A percentile compares a stretch with the other conserved stretches of the same genome.
Evolutionary conservation across 768 basidiomycete genomes (phyloP).

Genomic region (Cystoderma amianthinum): DNA sequence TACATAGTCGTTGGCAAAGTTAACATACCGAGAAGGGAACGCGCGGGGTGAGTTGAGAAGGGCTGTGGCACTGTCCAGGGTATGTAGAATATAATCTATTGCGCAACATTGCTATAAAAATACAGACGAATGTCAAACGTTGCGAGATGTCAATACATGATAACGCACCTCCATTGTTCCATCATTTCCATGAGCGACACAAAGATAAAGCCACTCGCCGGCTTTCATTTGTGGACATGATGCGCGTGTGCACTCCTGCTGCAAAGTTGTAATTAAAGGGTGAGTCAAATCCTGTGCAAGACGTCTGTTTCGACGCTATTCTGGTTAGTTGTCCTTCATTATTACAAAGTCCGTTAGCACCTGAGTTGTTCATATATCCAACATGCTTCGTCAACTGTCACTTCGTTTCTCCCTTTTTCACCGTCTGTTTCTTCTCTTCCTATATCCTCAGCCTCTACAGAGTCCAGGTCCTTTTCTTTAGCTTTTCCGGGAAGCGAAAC

Average conservation of each 20-base stretch:
- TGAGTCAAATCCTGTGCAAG: slow-evolving; percentile 84
- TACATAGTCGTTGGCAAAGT: slow-evolving; percentile 2
- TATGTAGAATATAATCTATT: slow-evolving; percentile 93
- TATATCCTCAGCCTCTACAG: slow-evolving; percentile 16
- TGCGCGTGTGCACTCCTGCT: slow-evolving; percentile 79
- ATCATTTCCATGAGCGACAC: slow-evolving; percentile 89
- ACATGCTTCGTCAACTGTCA: slow-evolving; percentile 71
- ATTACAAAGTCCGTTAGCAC: slow-evolving; percentile 17
- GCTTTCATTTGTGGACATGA: slow-evolving; percentile 98
- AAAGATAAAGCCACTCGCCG: slow-evolving; percentile 96
- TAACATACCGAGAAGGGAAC: slow-evolving; percentile 79
- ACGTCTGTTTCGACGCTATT: slow-evolving; percentile 44
- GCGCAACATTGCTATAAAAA: slow-evolving; percentile 81
- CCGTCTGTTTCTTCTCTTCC: slow-evolving; percentile 25
- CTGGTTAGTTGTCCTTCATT: neutral
- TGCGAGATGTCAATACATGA: neutral
- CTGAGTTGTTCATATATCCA: slow-evolving; percentile 71
- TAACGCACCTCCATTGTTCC: slow-evolving; percentile 73
- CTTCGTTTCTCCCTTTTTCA: slow-evolving; percentile 33
- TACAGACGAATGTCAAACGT: neutral
- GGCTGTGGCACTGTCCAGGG: slow-evolving; percentile 89
- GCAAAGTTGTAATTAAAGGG: slow-evolving; percentile 77
- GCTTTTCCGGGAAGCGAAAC: slow-evolving; percentile 64
- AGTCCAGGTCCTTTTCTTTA: slow-evolving; percentile 13
- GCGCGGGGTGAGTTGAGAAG: slow-evolving; percentile 85